Conservation (phyloP, 1,284 basidiomycete genomes). For the Pholiota adiposa region DNA sequence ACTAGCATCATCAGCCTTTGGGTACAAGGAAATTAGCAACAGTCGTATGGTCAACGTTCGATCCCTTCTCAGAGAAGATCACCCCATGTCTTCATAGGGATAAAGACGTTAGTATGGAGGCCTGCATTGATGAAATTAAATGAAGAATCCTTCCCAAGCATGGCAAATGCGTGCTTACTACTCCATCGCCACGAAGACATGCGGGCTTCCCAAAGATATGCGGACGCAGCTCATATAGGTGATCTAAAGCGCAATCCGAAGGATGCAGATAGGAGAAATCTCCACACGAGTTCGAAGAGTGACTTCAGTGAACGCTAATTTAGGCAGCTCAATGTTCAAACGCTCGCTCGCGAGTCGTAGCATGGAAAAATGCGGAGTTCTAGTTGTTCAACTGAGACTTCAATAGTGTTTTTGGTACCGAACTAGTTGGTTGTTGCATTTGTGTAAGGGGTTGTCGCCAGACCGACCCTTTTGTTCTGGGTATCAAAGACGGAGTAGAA, state of each 20-base stretch:
- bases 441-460: slow-evolving; percentile 59
- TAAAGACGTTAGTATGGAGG: neutral
- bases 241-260: too few species aligned
- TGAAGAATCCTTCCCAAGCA: neutral
- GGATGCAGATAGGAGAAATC: too few species aligned
- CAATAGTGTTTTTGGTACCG: neutral
- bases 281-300: too few species aligned
- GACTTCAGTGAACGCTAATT: too few species aligned
- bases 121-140: neutral
- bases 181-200: neutral
- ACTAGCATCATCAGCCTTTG: neutral
- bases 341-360: too few species aligned
- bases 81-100: neutral
- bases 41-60: neutral
- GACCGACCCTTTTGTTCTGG: slow-evolving; percentile 51
- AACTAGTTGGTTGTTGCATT: slow-evolving; percentile 52
- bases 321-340: too few species aligned
- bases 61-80: neutral
- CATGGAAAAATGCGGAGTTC: neutral
- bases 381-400: neutral
- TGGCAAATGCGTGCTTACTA: neutral
- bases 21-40: neutral
- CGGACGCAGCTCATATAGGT: too few species aligned
- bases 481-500: slow-evolving; percentile 72
- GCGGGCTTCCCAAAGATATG: neutral